Percentiles rank a stretch among this genome's conserved stretches.
Evolutionary conservation across 768 basidiomycete species (phyloP).

Genomic region (Hypsizygus marmoreus): DNA sequence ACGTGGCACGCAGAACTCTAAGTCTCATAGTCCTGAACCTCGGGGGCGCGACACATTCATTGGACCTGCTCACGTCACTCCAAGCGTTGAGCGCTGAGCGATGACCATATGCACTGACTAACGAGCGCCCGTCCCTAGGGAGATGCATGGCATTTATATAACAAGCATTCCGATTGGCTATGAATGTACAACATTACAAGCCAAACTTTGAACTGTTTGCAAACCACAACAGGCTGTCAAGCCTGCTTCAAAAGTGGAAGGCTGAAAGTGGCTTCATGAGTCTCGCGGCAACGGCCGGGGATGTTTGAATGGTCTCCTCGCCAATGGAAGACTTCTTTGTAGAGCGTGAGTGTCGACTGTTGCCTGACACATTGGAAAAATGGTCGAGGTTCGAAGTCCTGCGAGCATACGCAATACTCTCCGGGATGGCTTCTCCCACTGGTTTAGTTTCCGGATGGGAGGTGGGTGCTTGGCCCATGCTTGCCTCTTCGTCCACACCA

Average conservation of each 20-base stretch:
- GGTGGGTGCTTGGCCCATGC: neutral
- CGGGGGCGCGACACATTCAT: no score
- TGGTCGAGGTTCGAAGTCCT: neutral
- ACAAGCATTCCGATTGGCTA: no score
- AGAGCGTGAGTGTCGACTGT: slow-evolving; percentile 1
- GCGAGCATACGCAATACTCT: neutral
- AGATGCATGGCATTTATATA: neutral
- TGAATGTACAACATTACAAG: neutral
- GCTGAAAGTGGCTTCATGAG: slow-evolving; percentile 18
- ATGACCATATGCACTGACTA: no score
- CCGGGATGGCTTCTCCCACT: neutral
- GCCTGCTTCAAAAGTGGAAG: slow-evolving; percentile 9
- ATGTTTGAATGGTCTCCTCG: neutral
- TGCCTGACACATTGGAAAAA: slow-evolving; percentile 6
- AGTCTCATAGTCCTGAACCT: no score
- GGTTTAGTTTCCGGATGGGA: neutral
- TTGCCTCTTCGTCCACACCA: slow-evolving; percentile 11
- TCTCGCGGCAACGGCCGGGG: slow-evolving; percentile 5
- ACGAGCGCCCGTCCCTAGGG: no score
- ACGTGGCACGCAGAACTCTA: no score
- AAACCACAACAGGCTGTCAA: neutral
- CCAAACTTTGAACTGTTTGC: neutral
- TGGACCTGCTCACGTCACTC: no score
- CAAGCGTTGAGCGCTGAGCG: no score
- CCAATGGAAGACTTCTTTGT: neutral